Conservation (phyloP, 164 flowering plant species). For the Warburgia ugandensis region DNA sequence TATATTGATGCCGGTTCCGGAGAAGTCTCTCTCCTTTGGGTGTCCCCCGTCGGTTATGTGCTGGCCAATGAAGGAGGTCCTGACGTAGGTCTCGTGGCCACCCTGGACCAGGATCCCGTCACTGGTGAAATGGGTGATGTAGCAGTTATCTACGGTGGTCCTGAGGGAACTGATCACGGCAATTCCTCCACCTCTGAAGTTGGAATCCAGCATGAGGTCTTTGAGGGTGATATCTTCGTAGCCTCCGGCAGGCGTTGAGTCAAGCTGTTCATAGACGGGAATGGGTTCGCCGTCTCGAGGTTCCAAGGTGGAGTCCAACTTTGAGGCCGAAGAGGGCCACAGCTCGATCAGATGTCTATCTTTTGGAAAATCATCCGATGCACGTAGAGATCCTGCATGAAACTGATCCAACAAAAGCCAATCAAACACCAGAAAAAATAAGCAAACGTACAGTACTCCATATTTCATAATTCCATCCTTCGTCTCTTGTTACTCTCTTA, state of each 20-base stretch:
- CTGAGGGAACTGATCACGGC: conserved; percentile 58
- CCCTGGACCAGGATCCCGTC: conserved; percentile 48
- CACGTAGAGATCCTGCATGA: conserved; percentile 71
- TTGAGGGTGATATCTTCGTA: conserved; percentile 62
- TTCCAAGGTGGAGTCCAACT: background rate
- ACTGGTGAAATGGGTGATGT: conserved; percentile 62
- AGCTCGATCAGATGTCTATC: conserved; percentile 69
- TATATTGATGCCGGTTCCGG: conserved; percentile 60
- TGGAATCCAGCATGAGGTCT: conserved; percentile 64
- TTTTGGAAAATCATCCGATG: conserved; percentile 56
- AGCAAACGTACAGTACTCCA: too few species aligned
- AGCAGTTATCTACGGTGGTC: conserved; percentile 72
- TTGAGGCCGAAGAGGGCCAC: conserved; percentile 22
- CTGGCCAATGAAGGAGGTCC: conserved; percentile 78
- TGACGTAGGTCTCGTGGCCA: conserved; percentile 79
- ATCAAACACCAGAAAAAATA: background rate
- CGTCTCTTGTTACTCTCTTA: too few species aligned
- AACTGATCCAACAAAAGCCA: conserved; percentile 40
- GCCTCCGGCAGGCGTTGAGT: too few species aligned
- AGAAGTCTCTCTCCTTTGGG: conserved; percentile 47
- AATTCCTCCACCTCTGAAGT: conserved; percentile 67
- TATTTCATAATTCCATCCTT: too few species aligned
- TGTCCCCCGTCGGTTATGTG: conserved; percentile 80
- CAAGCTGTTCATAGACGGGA: conserved; percentile 6
- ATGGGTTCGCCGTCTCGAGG: background rate